These are phyloP conservation scores for Hypoxylon cercidicola DNA, from an alignment of 495 filamentous ascomycete genomes.

Conservation along the genomic window DNA sequence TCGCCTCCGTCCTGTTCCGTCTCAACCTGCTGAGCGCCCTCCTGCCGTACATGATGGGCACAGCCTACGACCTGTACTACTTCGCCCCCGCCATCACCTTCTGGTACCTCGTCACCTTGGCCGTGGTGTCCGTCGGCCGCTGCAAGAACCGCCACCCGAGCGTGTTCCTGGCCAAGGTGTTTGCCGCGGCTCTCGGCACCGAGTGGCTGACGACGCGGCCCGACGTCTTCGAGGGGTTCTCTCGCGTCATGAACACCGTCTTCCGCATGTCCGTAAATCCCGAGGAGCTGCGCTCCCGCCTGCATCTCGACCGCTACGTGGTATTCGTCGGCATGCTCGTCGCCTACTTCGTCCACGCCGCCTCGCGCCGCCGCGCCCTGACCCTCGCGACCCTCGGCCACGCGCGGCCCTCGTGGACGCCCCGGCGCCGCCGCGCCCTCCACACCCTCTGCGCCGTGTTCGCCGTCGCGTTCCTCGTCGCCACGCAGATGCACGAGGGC, in stretches of 20 bases:
- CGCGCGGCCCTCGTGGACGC: too few species aligned
- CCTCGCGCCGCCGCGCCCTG: constrained; percentile 9
- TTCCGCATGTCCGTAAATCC: constrained; percentile 52
- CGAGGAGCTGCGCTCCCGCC: constrained; percentile 35
- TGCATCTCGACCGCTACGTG: constrained; percentile 40
- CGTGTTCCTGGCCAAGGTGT: constrained; percentile 61
- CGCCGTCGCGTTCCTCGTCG: constrained; percentile 47
- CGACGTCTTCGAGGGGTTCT: constrained; percentile 57
- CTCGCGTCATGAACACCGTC: constrained; percentile 46
- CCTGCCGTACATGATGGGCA: constrained; percentile 67
- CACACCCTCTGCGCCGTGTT: constrained; percentile 33
- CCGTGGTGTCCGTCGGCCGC: constrained; percentile 55
- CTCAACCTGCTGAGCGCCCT: constrained; percentile 64
- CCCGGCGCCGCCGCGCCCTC: not conserved
- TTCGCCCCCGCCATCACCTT: constrained; percentile 68
- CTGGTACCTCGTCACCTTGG: constrained; percentile 68
- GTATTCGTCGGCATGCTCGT: constrained; percentile 38
- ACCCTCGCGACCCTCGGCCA: not conserved
- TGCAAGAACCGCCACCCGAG: constrained; percentile 51
- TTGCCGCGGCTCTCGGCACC: constrained; percentile 55
- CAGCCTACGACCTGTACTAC: constrained; percentile 68
- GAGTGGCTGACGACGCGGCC: constrained; percentile 54
- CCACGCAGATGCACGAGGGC: constrained; percentile 44
- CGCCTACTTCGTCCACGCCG: constrained; percentile 35
- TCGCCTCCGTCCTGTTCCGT: constrained; percentile 61